A percentile compares a stretch with the other conserved stretches of the same genome.
Evolutionary conservation across 208 protist species (phyloP).

Genomic region (Phytomonas francai): DNA sequence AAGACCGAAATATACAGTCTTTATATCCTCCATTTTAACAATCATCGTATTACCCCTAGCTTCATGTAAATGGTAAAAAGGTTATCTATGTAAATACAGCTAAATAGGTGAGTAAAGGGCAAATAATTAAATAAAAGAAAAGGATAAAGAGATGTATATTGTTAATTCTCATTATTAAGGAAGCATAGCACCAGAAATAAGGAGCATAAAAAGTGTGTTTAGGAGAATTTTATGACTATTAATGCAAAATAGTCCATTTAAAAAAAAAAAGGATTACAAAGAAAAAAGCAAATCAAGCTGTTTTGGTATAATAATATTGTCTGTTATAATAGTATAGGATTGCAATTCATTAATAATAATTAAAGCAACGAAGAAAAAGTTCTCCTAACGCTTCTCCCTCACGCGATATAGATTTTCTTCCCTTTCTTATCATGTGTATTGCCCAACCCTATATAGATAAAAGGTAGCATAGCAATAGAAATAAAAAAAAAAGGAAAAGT

Average conservation of each 20-base stretch:
- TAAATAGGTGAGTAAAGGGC: neutral
- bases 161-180: too few species aligned
- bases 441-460: conserved; percentile 9
- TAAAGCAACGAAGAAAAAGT: conserved; percentile 8
- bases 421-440: neutral
- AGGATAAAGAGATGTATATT: neutral
- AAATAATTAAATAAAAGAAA: conserved; percentile 6
- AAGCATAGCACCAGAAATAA: too few species aligned
- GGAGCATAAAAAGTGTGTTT: too few species aligned
- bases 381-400: neutral
- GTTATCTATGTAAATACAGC: too few species aligned
- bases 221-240: too few species aligned
- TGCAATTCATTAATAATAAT: conserved; percentile 7
- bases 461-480: conserved; percentile 1
- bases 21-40: too few species aligned
- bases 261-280: conserved; percentile 3
- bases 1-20: too few species aligned
- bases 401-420: too few species aligned
- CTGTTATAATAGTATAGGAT: neutral
- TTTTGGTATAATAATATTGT: conserved; percentile 1
- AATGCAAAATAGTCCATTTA: neutral
- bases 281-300: conserved; percentile 8
- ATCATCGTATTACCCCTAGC: too few species aligned
- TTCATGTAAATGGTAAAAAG: too few species aligned
- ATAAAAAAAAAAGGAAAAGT: conserved; percentile 7